Evolutionary conservation across 345 rosid genomes (phyloP).

Genomic region (Acer yangbiense): DNA sequence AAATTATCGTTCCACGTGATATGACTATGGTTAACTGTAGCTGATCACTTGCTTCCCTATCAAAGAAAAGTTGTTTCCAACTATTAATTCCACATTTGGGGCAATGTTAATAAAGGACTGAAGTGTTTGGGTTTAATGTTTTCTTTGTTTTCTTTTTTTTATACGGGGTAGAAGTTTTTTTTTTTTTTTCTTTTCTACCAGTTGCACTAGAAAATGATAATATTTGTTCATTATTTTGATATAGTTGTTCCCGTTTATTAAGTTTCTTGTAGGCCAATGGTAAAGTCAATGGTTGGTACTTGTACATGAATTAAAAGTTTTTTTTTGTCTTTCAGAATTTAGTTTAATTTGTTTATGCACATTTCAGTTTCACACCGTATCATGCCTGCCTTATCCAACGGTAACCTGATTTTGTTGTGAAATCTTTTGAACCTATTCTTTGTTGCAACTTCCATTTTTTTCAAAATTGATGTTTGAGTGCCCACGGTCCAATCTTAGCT

Average conservation of each 20-base stretch:
- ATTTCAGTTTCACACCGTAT: neutral
- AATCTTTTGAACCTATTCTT: neutral
- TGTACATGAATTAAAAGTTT: neutral
- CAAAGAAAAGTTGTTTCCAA: neutral
- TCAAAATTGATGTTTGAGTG: neutral
- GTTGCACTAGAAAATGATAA: neutral
- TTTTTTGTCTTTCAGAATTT: neutral
- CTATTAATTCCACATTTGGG: neutral
- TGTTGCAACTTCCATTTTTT: neutral
- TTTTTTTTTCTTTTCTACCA: too few species aligned
- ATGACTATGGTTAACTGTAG: conserved; percentile 1
- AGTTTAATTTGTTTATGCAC: neutral
- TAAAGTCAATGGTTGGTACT: neutral
- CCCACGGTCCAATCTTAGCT: neutral
- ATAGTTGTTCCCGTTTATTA: neutral
- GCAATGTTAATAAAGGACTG: neutral
- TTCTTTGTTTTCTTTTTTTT: neutral
- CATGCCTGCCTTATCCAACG: neutral
- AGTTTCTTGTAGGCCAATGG: neutral
- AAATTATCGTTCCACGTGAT: conserved; percentile 10
- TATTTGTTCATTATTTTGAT: neutral
- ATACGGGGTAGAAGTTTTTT: neutral
- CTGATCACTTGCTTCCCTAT: neutral
- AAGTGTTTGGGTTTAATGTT: neutral
- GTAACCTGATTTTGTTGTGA: neutral